Evolutionary conservation across 176 grass and related monocot genomes (phyloP).

Genomic region (Oryza glaberrima): DNA sequence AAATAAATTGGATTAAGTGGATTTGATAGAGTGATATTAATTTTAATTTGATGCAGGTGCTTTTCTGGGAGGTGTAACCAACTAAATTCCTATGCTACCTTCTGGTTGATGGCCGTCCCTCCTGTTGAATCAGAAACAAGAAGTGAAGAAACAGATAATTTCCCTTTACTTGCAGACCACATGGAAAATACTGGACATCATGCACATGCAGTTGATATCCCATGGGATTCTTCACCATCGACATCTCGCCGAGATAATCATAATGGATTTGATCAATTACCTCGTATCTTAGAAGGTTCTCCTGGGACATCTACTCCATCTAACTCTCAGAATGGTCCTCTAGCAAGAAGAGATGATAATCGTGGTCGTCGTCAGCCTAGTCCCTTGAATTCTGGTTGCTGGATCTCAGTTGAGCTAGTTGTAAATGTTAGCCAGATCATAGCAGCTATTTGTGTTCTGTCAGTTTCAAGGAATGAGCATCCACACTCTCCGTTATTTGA

Average conservation of each 20-base stretch:
- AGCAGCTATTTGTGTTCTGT: slow-evolving; percentile 75
- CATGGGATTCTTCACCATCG: slow-evolving; percentile 64
- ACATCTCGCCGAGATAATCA: slow-evolving; percentile 40
- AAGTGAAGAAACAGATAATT: slow-evolving; percentile 40
- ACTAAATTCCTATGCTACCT: slow-evolving; percentile 44
- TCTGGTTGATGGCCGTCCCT: slow-evolving; percentile 56
- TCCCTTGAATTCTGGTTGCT: slow-evolving; percentile 90
- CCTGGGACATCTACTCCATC: slow-evolving; percentile 39
- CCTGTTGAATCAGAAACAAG: slow-evolving; percentile 41
- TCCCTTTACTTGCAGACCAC: slow-evolving; percentile 58
- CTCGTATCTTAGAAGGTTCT: slow-evolving; percentile 44
- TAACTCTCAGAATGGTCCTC: slow-evolving; percentile 49
- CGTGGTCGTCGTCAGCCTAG: slow-evolving; percentile 54
- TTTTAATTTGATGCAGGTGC: slow-evolving; percentile 18
- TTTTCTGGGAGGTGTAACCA: slow-evolving; percentile 23
- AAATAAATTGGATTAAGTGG: background rate
- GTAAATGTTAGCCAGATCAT: slow-evolving; percentile 87
- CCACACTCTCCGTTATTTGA: slow-evolving; percentile 73
- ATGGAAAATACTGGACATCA: slow-evolving; percentile 40
- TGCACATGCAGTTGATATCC: slow-evolving; percentile 60
- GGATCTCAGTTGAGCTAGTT: slow-evolving; percentile 84
- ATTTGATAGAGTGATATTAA: slow-evolving; percentile 8
- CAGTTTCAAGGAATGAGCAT: slow-evolving; percentile 77
- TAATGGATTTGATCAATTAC: slow-evolving; percentile 36
- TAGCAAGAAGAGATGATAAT: slow-evolving; percentile 59